Evolutionary conservation across 257 asterid genomes (phyloP), one percentile per base, ranked within the genome.

Genomic region (Solanum habrochaites): DNA sequence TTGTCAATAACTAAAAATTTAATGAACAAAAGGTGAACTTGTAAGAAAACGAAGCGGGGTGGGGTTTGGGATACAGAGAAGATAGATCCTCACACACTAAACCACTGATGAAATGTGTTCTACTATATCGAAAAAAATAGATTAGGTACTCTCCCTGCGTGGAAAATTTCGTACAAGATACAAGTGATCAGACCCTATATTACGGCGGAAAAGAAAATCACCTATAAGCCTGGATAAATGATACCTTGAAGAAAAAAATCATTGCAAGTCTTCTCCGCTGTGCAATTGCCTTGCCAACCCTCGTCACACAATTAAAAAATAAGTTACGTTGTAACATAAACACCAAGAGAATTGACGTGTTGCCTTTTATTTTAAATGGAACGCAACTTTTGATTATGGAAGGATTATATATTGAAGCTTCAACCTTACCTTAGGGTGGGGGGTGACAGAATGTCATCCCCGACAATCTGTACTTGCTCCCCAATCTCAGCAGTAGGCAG

Each of bases 391-490:
- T n/a, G 27, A 45, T n/a, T 43, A 77, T 11, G 60, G 37, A 75
- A 45, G 42, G 5, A 43, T 25, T 23, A 16, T 80, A 23, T 2
- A 8, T 47, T 29, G 27, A 80, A 29, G 66, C 42, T 27, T 27
- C 35, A 82, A 82, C 45, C 73, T 81, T 72, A 91, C 99, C 98
- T 94, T 95, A 85, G 99, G 99, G 42, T 97, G n/a, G n/a, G n/a
- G 95, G 90, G 99, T 97, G 87, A 97, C 99, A 97, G 95, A 56
- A 97, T 96, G 83, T 97, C 99, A 78, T 97, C 99, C 70, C 99
- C 99, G 13, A 97, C 99, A 90, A 97, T 97, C 90, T 97, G 99
- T 11, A 97, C 99, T 91, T 93, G 86, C 66, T 91, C 88, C 56
- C 99, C 99, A n/a, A 91, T 88, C 92, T 97, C 99, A 58, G 83